phyloP scores from a whole-genome alignment of 257 asterid species.

The Catharanthus roseus region DNA sequence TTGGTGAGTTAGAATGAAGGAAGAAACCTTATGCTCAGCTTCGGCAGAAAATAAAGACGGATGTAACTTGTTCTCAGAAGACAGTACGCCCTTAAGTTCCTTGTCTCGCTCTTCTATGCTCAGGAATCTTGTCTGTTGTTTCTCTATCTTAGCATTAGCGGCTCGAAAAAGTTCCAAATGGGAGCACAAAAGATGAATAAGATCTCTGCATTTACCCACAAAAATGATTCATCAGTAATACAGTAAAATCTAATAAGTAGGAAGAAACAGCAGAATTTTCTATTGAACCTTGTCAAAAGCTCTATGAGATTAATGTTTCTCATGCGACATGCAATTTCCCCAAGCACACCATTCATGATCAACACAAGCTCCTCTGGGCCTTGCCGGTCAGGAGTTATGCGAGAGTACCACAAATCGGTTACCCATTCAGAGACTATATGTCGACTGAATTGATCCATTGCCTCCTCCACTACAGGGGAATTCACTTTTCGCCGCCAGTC shows the following conservation, averaged over 20 bases:
- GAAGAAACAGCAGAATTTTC: slow-evolving; percentile 23
- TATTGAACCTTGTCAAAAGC: slow-evolving; percentile 74
- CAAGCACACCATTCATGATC: slow-evolving; percentile 78
- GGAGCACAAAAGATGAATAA: slow-evolving; percentile 47
- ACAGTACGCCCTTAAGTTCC: slow-evolving; percentile 62
- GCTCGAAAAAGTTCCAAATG: slow-evolving; percentile 79
- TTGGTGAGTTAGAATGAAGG: slow-evolving; percentile 8
- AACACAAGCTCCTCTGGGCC: slow-evolving; percentile 84
- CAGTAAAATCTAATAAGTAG: slow-evolving; percentile 12
- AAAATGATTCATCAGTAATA: slow-evolving; percentile 23
- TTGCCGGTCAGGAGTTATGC: slow-evolving; percentile 85
- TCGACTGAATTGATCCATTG: slow-evolving; percentile 76
- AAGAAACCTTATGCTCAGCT: slow-evolving; percentile 91
- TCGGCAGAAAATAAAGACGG: slow-evolving; percentile 90
- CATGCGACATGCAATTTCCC: slow-evolving; percentile 81
- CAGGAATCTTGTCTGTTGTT: slow-evolving; percentile 40
- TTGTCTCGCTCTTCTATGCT: slow-evolving; percentile 66
- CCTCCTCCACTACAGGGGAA: slow-evolving; percentile 89
- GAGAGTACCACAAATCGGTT: slow-evolving; percentile 91
- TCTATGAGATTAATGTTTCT: slow-evolving; percentile 77
- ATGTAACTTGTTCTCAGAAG: slow-evolving; percentile 81
- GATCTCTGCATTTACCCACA: slow-evolving; percentile 57
- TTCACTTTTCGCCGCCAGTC: slow-evolving; percentile 88
- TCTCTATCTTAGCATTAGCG: slow-evolving; percentile 57
- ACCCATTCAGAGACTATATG: slow-evolving; percentile 98